Evolutionary conservation across 768 basidiomycete genomes (phyloP).

Genomic region (Crepidotus variabilis): DNA sequence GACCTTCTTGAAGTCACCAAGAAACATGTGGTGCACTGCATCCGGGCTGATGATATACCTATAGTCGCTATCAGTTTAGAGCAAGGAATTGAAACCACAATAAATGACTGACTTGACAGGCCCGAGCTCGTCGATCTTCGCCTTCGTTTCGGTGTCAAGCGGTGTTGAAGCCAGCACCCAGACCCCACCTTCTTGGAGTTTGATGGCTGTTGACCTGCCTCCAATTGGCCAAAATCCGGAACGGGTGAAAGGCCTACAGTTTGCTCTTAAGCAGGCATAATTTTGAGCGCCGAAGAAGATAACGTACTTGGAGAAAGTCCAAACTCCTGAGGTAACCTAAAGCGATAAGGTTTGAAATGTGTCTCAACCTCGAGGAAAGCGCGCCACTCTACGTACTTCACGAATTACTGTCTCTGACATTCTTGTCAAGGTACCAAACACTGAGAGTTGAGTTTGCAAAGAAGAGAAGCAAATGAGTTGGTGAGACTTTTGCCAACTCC

Average conservation of each 20-base stretch:
- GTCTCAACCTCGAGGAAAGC: not conserved
- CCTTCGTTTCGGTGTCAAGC: constrained; percentile 50
- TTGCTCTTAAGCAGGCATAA: not conserved
- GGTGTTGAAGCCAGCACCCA: constrained; percentile 33
- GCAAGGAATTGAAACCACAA: not conserved
- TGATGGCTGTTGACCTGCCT: constrained; percentile 80
- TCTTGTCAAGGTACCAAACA: not conserved
- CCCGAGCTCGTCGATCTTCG: constrained; percentile 59
- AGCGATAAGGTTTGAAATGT: not conserved
- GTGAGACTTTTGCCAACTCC: too few species aligned
- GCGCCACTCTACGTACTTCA: constrained; percentile 24
- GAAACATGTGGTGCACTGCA: constrained; percentile 10
- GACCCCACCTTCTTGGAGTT: constrained; percentile 61
- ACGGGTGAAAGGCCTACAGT: constrained; percentile 59
- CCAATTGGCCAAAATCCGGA: constrained; percentile 71
- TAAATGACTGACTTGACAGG: constrained; percentile 56
- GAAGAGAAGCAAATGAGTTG: not conserved
- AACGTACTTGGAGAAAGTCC: constrained; percentile 61
- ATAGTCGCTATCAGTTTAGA: not conserved
- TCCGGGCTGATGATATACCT: constrained; percentile 11
- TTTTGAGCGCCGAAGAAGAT: not conserved
- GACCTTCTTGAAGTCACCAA: constrained; percentile 58
- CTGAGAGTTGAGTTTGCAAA: not conserved
- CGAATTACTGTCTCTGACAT: constrained; percentile 38
- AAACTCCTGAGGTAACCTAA: constrained; percentile 49